These are phyloP conservation scores for Malania oleifera DNA, from an alignment of 164 flowering plant genomes.

Conservation along the genomic window DNA sequence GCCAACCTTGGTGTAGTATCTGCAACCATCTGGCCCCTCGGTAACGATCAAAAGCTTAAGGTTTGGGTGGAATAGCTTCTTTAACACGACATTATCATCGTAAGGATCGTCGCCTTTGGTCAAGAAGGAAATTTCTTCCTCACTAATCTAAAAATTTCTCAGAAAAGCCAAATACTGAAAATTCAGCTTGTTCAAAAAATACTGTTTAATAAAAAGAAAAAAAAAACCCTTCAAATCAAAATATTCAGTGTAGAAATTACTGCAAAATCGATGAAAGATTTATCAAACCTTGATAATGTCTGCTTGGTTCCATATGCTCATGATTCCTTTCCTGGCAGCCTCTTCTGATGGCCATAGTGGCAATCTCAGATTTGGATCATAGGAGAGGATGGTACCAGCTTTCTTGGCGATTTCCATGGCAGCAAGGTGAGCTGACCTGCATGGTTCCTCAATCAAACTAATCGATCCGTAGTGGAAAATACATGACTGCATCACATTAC, in stretches of 20 bases:
- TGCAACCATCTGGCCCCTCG: conserved; percentile 66
- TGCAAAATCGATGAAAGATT: background rate
- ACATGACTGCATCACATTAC: conserved; percentile 32
- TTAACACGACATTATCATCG: conserved; percentile 64
- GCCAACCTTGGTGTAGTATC: conserved; percentile 69
- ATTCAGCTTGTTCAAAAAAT: no score
- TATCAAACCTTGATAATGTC: conserved; percentile 68
- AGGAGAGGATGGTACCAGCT: conserved; percentile 62
- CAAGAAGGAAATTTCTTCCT: conserved; percentile 66
- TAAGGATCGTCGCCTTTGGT: conserved; percentile 65
- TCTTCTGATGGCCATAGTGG: conserved; percentile 76
- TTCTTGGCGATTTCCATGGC: conserved; percentile 63
- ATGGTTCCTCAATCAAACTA: conserved; percentile 74
- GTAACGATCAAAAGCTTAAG: conserved; percentile 68
- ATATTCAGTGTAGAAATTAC: no score
- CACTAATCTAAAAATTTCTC: conserved; percentile 47
- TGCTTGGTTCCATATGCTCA: conserved; percentile 77
- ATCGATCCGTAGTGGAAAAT: conserved; percentile 82
- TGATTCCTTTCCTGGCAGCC: conserved; percentile 56
- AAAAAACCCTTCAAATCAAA: no score
- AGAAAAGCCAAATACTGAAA: no score
- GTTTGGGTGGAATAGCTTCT: conserved; percentile 61
- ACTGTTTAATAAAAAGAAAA: no score
- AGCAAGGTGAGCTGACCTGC: conserved; percentile 61
- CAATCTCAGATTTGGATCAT: conserved; percentile 74